These are phyloP conservation scores for Solanum clarkiae DNA, from an alignment of 257 asterid genomes.

Conservation along the genomic window DNA sequence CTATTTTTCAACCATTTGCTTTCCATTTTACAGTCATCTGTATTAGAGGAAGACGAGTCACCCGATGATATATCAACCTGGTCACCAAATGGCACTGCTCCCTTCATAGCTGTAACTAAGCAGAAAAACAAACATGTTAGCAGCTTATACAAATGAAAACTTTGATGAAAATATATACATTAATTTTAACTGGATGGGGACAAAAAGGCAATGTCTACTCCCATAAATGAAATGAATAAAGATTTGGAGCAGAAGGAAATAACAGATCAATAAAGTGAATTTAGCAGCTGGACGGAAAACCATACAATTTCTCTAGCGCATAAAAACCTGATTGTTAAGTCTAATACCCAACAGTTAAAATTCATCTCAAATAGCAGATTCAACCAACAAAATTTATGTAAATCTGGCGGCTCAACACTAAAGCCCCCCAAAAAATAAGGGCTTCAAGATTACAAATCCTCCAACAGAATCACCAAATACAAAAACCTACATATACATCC, in stretches of 20 bases:
- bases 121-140: not conserved
- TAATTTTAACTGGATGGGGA: not conserved
- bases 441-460: too few species aligned
- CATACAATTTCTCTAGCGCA: not conserved
- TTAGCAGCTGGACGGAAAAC: not conserved
- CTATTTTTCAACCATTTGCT: not conserved
- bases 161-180: not conserved
- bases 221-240: not conserved
- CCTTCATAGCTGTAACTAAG: slow-evolving; percentile 12
- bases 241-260: not conserved
- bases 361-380: not conserved
- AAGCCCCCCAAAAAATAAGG: too few species aligned
- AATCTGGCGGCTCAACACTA: not conserved
- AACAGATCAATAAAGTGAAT: not conserved
- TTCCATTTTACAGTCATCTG: slow-evolving; percentile 15
- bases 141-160: not conserved
- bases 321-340: not conserved
- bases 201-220: not conserved
- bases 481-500: too few species aligned
- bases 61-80: slow-evolving; percentile 53
- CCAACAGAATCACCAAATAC: too few species aligned
- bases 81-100: slow-evolving; percentile 19
- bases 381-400: not conserved
- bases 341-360: not conserved
- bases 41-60: slow-evolving; percentile 24